phyloP scores from a whole-genome alignment of 768 basidiomycete genomes.

The Cystoderma amianthinum region DNA sequence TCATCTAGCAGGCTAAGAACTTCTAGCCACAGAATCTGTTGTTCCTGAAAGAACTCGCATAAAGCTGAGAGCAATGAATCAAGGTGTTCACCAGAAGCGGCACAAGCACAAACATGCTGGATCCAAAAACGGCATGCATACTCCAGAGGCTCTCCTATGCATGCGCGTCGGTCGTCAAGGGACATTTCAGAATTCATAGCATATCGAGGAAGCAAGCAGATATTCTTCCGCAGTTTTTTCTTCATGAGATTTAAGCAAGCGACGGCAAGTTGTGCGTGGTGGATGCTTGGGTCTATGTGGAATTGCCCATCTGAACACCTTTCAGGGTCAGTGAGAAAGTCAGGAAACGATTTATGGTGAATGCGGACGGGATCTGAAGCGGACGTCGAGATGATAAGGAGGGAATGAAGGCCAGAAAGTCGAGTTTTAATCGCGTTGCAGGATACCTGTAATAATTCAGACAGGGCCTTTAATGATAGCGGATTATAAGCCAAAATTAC shows the following conservation, averaged over 20 bases:
- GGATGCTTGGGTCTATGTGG: slow-evolving; percentile 2
- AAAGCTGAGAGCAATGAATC: neutral
- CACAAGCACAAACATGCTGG: slow-evolving; percentile 3
- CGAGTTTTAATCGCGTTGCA: too few species aligned
- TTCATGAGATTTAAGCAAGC: slow-evolving; percentile 6
- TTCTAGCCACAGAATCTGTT: neutral
- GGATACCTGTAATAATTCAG: too few species aligned
- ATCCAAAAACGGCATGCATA: slow-evolving; percentile 11
- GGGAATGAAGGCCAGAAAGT: too few species aligned
- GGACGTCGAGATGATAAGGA: too few species aligned
- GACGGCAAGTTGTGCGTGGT: slow-evolving; percentile 5
- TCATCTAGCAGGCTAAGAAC: neutral
- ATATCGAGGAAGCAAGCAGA: slow-evolving; percentile 2
- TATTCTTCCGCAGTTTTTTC: slow-evolving; percentile 3
- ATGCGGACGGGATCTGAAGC: too few species aligned
- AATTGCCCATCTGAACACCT: slow-evolving; percentile 1
- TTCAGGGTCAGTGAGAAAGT: slow-evolving; percentile 4
- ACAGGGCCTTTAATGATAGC: too few species aligned
- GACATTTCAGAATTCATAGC: neutral
- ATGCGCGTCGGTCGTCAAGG: neutral
- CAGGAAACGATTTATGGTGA: slow-evolving; percentile 5
- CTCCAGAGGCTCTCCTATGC: slow-evolving; percentile 3
- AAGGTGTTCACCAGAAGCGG: neutral
- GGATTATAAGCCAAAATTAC: neutral
- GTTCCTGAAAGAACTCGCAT: neutral